Base-by-base conservation (phyloP, 2,329 filamentous ascomycete species). In the Stylonectria norvegica region DNA sequence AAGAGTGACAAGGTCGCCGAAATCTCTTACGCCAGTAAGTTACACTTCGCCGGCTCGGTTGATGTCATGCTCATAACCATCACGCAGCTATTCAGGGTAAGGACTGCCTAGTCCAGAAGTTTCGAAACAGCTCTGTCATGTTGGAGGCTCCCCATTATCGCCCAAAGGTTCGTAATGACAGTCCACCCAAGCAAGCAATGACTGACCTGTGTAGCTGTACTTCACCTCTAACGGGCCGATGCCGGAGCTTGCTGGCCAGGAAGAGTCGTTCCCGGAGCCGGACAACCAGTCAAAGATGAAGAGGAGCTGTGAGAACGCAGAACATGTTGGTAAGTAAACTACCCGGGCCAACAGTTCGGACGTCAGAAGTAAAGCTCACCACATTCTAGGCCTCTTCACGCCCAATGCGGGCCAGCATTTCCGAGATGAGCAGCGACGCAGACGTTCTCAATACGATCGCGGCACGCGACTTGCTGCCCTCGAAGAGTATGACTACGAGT, bases 121-220 rank as follows among this genome's bases (percentile, higher is more conserved):
- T 98, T 59, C 83, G 93, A 23, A 98, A 98, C 69, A 95, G 89
- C 27, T 91, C 89, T 0, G 89, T 98, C 20, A 96, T 97, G 89
- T 73, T 91, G 1, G 90, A 97, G 65, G 78, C 82, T 9, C 73
- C 80, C 1, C 81, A 85, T 37, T 95, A 89, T 56, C 83, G 89
- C 1, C 93, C 93, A 1, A 94, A 94, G 74, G 85, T 89, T 63
- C 52, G 60, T 44, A 10, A 17, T 20, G 2, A 16, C 3, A 12
- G 4, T 10, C 4, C 9, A 7, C n/a, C n/a, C n/a, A n/a, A n/a
- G n/a, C n/a, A n/a, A n/a, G n/a, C 2, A 1, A 7, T 34, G 14
- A 30, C 38, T 51, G 22, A 53, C 14, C 14, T 35, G 1, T 10
- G 5, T 12, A 78, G 75, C 61, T 80, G 1, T 80, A 76, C 47